Percentiles rank a stretch among this genome's conserved stretches.
Conservation (phyloP, 495 filamentous ascomycete species). For the Aspergillus sclerotiicarbonarius region DNA sequence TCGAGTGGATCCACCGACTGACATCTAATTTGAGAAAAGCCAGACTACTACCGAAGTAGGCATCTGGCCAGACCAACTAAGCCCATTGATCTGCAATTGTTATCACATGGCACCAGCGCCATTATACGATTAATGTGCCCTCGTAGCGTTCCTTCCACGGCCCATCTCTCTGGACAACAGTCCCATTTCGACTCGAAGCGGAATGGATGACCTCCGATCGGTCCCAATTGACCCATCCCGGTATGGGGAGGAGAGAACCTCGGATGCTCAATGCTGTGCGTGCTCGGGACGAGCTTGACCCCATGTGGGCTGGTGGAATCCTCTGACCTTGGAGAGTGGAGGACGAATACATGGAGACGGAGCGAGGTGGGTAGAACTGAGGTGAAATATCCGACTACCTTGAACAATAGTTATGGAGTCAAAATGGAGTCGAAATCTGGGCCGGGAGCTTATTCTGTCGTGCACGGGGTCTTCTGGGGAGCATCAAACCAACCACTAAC, state of each 20-base stretch:
- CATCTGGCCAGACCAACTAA: not conserved
- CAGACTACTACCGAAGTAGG: slow-evolving; percentile 1
- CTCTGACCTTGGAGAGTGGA: not conserved
- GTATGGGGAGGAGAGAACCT: not conserved
- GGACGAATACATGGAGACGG: not conserved
- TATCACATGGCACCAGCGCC: not conserved
- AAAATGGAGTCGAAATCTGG: slow-evolving; percentile 3
- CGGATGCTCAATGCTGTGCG: not conserved
- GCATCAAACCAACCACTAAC: not conserved
- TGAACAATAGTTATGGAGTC: not conserved
- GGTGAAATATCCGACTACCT: slow-evolving; percentile 1
- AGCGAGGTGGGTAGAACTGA: not conserved
- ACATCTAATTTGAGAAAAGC: not conserved
- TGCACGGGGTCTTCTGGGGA: slow-evolving; percentile 1
- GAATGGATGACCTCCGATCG: too few species aligned
- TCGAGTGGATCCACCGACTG: not conserved
- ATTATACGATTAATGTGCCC: not conserved
- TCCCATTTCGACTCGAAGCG: too few species aligned
- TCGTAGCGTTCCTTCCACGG: not conserved
- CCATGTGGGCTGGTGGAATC: not conserved
- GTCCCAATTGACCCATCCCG: not conserved
- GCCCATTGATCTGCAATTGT: slow-evolving; percentile 2
- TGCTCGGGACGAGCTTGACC: not conserved
- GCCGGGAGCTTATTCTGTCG: slow-evolving; percentile 7
- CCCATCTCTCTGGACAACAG: not conserved